These are phyloP conservation scores for Aspergillus clavatus DNA, from an alignment of 2,329 filamentous ascomycete species.

Conservation along the genomic window DNA sequence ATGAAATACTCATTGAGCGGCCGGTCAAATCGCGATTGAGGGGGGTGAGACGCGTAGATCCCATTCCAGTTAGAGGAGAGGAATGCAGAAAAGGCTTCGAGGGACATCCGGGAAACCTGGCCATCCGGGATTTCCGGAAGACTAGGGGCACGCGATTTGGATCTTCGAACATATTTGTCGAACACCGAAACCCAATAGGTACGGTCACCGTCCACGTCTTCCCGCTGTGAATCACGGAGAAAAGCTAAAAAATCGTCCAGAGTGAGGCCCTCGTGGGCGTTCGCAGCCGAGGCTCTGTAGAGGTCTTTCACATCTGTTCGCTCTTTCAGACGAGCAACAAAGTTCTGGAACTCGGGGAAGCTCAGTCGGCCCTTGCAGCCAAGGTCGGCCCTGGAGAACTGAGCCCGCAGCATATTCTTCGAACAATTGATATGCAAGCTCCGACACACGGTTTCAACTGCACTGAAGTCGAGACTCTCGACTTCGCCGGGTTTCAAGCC, in stretches of 20 bases:
- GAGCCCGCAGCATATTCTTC: slow-evolving; percentile 64
- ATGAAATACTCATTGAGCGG: slow-evolving; percentile 97
- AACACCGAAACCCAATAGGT: slow-evolving; percentile 69
- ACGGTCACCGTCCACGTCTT: slow-evolving; percentile 65
- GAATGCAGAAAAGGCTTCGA: slow-evolving; percentile 72
- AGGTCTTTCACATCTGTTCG: slow-evolving; percentile 74
- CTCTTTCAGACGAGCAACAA: slow-evolving; percentile 77
- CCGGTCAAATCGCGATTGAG: slow-evolving; percentile 64
- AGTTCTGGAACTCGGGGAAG: slow-evolving; percentile 76
- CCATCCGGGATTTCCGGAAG: slow-evolving; percentile 40
- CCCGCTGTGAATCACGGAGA: slow-evolving; percentile 65
- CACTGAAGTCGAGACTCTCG: slow-evolving; percentile 69
- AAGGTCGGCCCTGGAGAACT: slow-evolving; percentile 70
- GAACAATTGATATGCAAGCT: slow-evolving; percentile 90
- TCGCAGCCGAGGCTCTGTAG: slow-evolving; percentile 58
- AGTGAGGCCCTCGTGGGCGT: slow-evolving; percentile 62
- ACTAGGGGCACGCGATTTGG: slow-evolving; percentile 46
- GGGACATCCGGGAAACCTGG: slow-evolving; percentile 62
- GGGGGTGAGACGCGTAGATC: slow-evolving; percentile 58
- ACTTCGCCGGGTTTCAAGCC: slow-evolving; percentile 48
- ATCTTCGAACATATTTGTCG: slow-evolving; percentile 60
- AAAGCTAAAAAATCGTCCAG: slow-evolving; percentile 71
- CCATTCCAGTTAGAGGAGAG: slow-evolving; percentile 70
- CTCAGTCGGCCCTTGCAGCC: slow-evolving; percentile 62
- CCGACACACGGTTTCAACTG: slow-evolving; percentile 78